phyloP scores from a whole-genome alignment of 148 eudicot species.

The Cornus florida region DNA sequence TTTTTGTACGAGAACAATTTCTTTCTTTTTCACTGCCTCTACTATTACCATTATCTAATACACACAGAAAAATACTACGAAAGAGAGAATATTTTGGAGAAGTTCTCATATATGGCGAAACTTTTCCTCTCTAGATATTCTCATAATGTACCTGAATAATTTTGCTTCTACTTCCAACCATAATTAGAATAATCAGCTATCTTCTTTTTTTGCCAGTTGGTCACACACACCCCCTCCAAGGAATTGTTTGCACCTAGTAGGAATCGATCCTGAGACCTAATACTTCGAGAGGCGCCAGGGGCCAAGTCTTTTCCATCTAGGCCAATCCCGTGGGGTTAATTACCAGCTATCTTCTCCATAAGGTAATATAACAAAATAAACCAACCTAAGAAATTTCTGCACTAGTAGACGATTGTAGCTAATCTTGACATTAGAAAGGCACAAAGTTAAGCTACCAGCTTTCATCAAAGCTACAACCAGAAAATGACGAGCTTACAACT shows the following conservation, averaged over 20 bases:
- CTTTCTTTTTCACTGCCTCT: not conserved
- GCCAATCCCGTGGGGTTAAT: no score
- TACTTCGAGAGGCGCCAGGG: no score
- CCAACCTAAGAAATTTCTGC: not conserved
- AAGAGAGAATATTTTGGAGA: no score
- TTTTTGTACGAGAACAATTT: not conserved
- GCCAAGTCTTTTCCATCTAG: no score
- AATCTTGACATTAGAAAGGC: not conserved
- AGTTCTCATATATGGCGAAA: not conserved
- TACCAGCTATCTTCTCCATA: not conserved
- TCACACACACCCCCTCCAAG: no score
- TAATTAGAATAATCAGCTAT: not conserved
- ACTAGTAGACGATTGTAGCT: not conserved
- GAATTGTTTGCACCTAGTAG: no score
- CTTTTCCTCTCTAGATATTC: not conserved
- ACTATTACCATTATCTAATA: not conserved
- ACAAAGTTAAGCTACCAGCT: not conserved
- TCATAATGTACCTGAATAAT: not conserved
- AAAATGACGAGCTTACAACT: not conserved
- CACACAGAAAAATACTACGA: not conserved
- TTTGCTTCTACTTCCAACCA: not conserved
- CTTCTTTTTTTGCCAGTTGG: not conserved
- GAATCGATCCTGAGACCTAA: no score
- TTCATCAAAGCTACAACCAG: not conserved
- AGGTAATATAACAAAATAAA: not conserved